Evolutionary conservation across 805 yeast genomes (phyloP), one percentile per base, ranked within the genome.

Genomic region (Candida patagonica): DNA sequence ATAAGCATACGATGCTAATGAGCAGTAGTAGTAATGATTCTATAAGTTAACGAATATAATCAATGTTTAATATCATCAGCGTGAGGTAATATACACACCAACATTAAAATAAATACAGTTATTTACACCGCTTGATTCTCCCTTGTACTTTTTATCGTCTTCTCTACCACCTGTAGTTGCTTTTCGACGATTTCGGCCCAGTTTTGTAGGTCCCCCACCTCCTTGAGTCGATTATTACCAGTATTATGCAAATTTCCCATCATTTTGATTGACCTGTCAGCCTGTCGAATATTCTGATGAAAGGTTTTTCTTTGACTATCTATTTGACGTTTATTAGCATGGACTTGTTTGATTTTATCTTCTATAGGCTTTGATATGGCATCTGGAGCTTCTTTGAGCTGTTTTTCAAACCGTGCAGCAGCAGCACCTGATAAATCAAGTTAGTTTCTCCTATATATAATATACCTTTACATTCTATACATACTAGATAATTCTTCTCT

Each of bases 171-270:
- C 35, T 95, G 60, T 15, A 87, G 59, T 37, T 78, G 77, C 47
- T 80, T 81, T 57, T 86, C 94, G 2, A 83, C 52, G 12, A 70
- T 45, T 54, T 86, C 96, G 0, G 85, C 76, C 48, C 74, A 66
- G 31, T 66, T 63, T 50, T 77, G 83, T 2, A 73, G 54, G 37
- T 65, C 63, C 1, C 63, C 67, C 2, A 59, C 46, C 32, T 59
- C 60, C 45, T 53, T 47, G 13, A 51, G 32, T 37, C 29, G 41
- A 4, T 20, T 31, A 15, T 48, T 42, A 1, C 47, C 52, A 8
- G 19, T 10, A 5, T 21, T 29, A 1, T 42, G 34, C 20, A 48
- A 30, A 6, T 22, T 30, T 16, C 38, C 40, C 44, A 44, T 37
- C 30, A 40, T 43, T 10, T 31, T 36, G 3, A 20, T 37, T 3